These are phyloP conservation scores for Solanum boliviense DNA, from an alignment of 257 asterid genomes.

Conservation along the genomic window DNA sequence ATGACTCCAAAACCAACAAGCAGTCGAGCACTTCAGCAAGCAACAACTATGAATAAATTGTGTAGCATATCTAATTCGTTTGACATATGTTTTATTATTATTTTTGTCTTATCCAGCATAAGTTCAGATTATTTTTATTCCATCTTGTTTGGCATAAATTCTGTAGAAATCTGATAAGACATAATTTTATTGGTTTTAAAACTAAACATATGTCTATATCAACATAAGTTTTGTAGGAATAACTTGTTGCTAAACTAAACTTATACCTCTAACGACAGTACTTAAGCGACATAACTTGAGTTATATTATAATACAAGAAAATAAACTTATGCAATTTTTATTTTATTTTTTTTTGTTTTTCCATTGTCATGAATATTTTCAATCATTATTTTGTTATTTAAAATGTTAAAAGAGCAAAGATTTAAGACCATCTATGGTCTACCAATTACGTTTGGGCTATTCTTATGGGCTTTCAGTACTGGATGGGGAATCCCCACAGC, in stretches of 20 bases:
- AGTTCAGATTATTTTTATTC: not conserved
- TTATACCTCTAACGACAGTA: no score
- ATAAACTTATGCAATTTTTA: not conserved
- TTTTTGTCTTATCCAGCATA: not conserved
- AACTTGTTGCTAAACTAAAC: no score
- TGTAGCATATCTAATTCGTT: not conserved
- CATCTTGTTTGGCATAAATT: not conserved
- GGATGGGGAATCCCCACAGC: not conserved
- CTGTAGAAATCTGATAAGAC: not conserved
- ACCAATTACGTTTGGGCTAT: not conserved
- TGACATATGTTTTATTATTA: not conserved
- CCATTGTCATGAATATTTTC: not conserved
- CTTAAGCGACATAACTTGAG: no score
- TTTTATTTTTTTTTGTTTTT: no score
- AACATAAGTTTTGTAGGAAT: not conserved
- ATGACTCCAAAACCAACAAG: not conserved
- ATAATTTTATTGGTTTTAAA: not conserved
- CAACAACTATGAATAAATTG: not conserved
- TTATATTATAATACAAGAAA: no score
- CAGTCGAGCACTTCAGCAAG: not conserved
- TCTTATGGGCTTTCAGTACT: not conserved
- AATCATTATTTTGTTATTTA: not conserved
- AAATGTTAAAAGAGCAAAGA: not conserved
- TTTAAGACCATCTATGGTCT: not conserved
- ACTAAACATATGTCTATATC: not conserved